phyloP scores from a whole-genome alignment of 148 eudicot species.

The Cornus florida region DNA sequence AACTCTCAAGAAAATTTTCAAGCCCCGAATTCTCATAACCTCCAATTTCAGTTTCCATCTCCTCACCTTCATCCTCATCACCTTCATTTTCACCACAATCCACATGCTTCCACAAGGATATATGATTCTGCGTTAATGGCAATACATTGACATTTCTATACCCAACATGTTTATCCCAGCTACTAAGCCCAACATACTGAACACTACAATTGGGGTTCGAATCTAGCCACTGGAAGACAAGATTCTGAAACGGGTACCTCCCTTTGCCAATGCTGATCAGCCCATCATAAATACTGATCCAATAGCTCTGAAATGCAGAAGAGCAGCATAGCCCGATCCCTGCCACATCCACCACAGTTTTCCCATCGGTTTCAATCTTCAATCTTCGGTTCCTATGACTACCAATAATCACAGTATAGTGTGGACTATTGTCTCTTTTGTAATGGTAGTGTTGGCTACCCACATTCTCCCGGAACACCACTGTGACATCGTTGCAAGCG shows the following conservation, averaged over 20 bases:
- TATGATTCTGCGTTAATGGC: slow-evolving; percentile 77
- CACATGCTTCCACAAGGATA: slow-evolving; percentile 85
- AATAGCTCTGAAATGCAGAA: slow-evolving; percentile 81
- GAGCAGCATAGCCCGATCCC: slow-evolving; percentile 81
- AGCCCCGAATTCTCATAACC: slow-evolving; percentile 67
- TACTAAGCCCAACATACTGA: slow-evolving; percentile 92
- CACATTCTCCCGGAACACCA: slow-evolving; percentile 83
- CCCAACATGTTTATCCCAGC: slow-evolving; percentile 98
- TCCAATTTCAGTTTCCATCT: slow-evolving; percentile 37
- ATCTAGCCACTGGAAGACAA: slow-evolving; percentile 93
- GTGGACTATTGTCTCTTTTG: slow-evolving; percentile 90
- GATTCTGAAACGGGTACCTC: slow-evolving; percentile 92
- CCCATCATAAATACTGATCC: slow-evolving; percentile 95
- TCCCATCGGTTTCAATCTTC: slow-evolving; percentile 83
- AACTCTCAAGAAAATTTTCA: slow-evolving; percentile 77
- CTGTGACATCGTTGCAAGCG: slow-evolving; percentile 86
- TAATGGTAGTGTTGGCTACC: slow-evolving; percentile 95
- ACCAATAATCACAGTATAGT: slow-evolving; percentile 85
- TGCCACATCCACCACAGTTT: slow-evolving; percentile 78
- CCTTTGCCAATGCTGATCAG: slow-evolving; percentile 92
- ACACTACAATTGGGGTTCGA: slow-evolving; percentile 75
- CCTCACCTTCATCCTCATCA: slow-evolving; percentile 55
- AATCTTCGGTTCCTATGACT: slow-evolving; percentile 83
- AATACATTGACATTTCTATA: slow-evolving; percentile 86
- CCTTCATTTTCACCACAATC: slow-evolving; percentile 51